Base-by-base conservation (phyloP, 2,329 filamentous ascomycete genomes). In the Tolypocladium guangdongense region DNA sequence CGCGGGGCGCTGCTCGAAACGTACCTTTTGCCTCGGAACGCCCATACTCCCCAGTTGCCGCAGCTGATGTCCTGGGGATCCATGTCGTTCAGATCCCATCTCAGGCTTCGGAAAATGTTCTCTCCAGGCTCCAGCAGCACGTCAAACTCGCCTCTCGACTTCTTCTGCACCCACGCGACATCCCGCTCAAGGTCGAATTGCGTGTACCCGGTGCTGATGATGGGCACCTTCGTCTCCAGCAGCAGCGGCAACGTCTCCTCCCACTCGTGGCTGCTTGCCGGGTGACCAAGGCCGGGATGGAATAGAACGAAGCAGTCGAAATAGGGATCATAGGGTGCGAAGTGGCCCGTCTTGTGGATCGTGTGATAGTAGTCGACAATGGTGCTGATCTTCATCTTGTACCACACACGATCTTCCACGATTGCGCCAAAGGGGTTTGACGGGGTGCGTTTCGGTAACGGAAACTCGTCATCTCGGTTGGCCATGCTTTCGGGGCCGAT, bases 351-450 rank as follows among this genome's bases (percentile, higher is more conserved):
- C 67, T 90, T 83, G 73, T 99, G 92, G 61, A 99, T 82, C 2
- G 89, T 97, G 71, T 99, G 92, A 74, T 95, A 99, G 74, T 99
- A 96, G 62, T 99, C 93, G 51, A 97, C 92, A 64, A 91, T 96
- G 0, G 95, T 99, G 68, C 87, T 93, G 64, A 99, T 95, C 76
- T 99, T 99, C 82, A 97, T 84, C 60, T 87, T 86, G 53, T 87
- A 84, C 66, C 87, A 89, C 10, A 99, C 79, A 51, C 92, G 84
- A 68, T 95, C 92, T 72, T 99, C 95, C 16, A 96, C 82, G 51
- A 99, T 80, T n/a, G 88, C 89, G 43, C 93, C 93, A 62, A 91
- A 99, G 0, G 93, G 93, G 66, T 99, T 99, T 11, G 76, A 74
- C 0, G 91, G 76, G 2, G 90, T 96, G 53, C 91, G 84, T 60